Base-by-base conservation (phyloP, 176 grass and related monocot species). In the Aegilops longissima region DNA sequence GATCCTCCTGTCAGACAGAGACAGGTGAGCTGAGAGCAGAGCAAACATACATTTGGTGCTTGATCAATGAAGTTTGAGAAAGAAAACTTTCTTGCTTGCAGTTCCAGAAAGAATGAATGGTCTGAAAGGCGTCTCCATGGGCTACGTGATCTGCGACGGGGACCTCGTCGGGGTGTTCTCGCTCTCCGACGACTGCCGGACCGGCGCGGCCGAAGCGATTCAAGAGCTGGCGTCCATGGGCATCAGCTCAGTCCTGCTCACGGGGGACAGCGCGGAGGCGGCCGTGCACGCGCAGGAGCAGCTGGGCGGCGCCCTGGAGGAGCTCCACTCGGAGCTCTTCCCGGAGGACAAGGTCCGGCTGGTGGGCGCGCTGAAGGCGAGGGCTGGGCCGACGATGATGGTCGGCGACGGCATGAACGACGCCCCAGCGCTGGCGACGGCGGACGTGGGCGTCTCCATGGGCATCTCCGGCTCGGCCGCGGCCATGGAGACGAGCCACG, bases 381-480 rank as follows among this genome's bases (percentile, higher is more conserved):
- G 58, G 9, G 33, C 16, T 1, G 93, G 93, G 5, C 64, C 84
- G 36, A 97, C 91, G 23, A 52, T 92, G 79, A 93, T 97, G 93
- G 88, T 95, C 13, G 95, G 95, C 16, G 93, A 97, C 74, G 91
- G 95, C 17, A 91, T 97, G 82, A 97, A 97, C 49, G 95, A 97
- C 49, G 90, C 95, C 16, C 90, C 95, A 0, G 95, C 95, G 62
- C 84, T 97, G 36, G 92, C 95, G 2, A 14, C 18, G 67, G 89
- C 90, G 5, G 87, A 91, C 70, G 91, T 95, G 40, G 91, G 93
- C 47, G 77, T 97, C 16, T 84, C 97, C 12, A 99, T 99, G 97
- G 97, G 97, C 31, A 68, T 99, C 65, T 99, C 97, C 16, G 97
- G 97, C 70, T 99, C 97, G 65, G 94, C 94, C 17, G 92, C 93